Evolutionary conservation across 257 asterid genomes (phyloP), one percentile per base, ranked within the genome.

Genomic region (Echium plantagineum): DNA sequence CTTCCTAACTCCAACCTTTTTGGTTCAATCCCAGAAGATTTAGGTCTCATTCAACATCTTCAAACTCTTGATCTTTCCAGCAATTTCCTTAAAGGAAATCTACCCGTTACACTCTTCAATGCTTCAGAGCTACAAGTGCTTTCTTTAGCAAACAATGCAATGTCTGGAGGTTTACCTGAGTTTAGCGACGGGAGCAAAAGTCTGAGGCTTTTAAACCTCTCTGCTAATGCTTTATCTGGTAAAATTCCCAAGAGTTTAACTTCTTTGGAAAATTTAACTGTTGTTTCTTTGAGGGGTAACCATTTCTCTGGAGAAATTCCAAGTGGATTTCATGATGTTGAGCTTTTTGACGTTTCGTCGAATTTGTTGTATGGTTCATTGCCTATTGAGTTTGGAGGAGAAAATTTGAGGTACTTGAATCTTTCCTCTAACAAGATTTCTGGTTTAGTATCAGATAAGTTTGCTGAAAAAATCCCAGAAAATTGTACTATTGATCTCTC

Each of bases 381-480:
- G 68, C 97, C 98, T 3, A 28, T 59, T 16, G 93, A 78, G 0
- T 85, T 91, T 60, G 85, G 81, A 15, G 95, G 97, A 2, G 75
- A 69, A 59, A 80, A 68, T 5, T 61, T 91, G 62, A 79, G 51
- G 32, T 85, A 78, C 79, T 71, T 91, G 65, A 91, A 91, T 68
- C 85, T 91, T 47, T 91, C 98, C 15, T 79, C 80, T 5, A 91
- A 91, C 75, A 81, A 80, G 72, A 32, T 91, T 21, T 69, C 95
- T 3, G 98, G 95, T 46, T 22, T 22, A 6, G 72, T 91, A 13
- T 75, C 94, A 22, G 69, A 57, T 0, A 70, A 64, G 13, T 91
- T 91, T 60, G 95, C 90, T 0, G 22, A 64, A 17, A 75, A 71
- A 63, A 81, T 88, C 49, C 95, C 95, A 6, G 61, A n/a, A 10